These are phyloP conservation scores for Cryptomeria japonica DNA, from an alignment of 75 land plant species.

Conservation along the genomic window DNA sequence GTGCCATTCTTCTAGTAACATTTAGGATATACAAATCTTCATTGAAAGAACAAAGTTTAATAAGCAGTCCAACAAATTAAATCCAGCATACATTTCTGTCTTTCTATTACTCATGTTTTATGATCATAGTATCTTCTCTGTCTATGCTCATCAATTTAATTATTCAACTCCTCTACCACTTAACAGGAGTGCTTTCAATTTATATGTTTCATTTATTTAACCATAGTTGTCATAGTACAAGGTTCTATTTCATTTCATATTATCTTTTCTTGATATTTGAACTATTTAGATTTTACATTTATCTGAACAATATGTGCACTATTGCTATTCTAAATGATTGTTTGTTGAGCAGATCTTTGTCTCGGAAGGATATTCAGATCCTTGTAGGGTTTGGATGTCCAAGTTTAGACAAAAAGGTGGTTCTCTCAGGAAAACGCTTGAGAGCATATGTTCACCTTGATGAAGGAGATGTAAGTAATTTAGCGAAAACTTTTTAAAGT, in stretches of 20 bases:
- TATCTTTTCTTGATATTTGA: constrained; percentile 6
- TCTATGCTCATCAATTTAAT: neutral
- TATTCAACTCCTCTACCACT: neutral
- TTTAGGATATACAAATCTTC: neutral
- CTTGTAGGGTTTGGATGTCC: constrained; percentile 16
- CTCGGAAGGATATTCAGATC: constrained; percentile 18
- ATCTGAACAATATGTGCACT: neutral
- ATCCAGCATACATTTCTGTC: neutral
- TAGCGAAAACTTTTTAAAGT: neutral
- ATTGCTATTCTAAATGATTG: neutral
- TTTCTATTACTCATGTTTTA: neutral
- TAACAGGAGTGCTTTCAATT: neutral
- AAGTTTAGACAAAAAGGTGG: constrained; percentile 5
- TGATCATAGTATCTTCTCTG: neutral
- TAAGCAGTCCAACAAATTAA: neutral
- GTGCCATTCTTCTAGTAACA: neutral
- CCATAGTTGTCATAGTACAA: neutral
- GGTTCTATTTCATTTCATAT: neutral
- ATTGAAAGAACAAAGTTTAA: neutral
- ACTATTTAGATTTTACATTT: neutral
- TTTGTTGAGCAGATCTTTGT: constrained; percentile 7
- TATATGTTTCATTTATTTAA: neutral
- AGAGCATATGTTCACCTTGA: constrained; percentile 20
- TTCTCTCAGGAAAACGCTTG: constrained; percentile 15
- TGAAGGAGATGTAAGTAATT: constrained; percentile 19